These are phyloP conservation scores for Omphalotus olearius DNA, from an alignment of 1,284 basidiomycete species.

Conservation along the genomic window DNA sequence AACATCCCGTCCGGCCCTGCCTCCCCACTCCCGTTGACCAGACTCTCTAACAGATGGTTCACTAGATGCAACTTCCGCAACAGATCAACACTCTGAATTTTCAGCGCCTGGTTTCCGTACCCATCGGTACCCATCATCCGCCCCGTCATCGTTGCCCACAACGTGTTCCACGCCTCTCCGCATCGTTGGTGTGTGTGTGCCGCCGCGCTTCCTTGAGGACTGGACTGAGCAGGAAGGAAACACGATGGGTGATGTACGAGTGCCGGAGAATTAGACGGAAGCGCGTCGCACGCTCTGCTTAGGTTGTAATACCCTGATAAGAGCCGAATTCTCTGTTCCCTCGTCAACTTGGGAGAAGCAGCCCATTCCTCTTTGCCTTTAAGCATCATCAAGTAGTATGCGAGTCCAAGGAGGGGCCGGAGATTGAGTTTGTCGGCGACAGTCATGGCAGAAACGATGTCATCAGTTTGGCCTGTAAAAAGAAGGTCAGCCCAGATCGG, in stretches of 20 bases:
- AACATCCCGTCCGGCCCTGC: not conserved
- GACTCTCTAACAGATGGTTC: slow-evolving; percentile 13
- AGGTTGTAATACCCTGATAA: slow-evolving; percentile 15
- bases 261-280: slow-evolving; percentile 9
- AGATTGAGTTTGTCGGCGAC: slow-evolving; percentile 12
- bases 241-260: slow-evolving; percentile 12
- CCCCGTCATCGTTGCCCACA: slow-evolving; percentile 12
- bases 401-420: slow-evolving; percentile 12
- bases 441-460: slow-evolving; percentile 14
- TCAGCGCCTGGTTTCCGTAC: not conserved
- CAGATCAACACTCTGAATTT: slow-evolving; percentile 13
- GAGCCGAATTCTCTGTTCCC: slow-evolving; percentile 12
- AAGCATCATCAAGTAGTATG: slow-evolving; percentile 16
- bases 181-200: slow-evolving; percentile 9
- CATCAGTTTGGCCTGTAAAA: slow-evolving; percentile 13
- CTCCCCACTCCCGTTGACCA: slow-evolving; percentile 11
- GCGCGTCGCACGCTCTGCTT: slow-evolving; percentile 12
- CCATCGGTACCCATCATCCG: slow-evolving; percentile 8
- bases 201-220: slow-evolving; percentile 6
- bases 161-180: slow-evolving; percentile 12
- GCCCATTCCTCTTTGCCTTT: slow-evolving; percentile 15
- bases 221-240: slow-evolving; percentile 8
- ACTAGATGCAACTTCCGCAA: slow-evolving; percentile 13
- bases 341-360: slow-evolving; percentile 2
- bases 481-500: slow-evolving; percentile 15